Conservation (phyloP, 2,329 filamentous ascomycete species). For the Apiospora arundinis region DNA sequence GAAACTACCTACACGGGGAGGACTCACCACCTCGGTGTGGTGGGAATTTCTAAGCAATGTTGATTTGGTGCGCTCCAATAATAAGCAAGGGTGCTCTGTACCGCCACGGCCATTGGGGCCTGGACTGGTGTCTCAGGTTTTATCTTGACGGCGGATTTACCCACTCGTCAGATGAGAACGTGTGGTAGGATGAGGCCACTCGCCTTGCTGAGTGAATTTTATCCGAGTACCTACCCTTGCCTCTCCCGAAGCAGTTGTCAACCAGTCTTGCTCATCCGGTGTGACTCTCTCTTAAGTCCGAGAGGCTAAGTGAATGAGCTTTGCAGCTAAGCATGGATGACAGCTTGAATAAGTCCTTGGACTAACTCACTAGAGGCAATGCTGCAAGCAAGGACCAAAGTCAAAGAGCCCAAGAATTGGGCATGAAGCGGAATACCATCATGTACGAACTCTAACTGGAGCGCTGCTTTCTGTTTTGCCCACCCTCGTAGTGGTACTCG, state of each 20-base stretch:
- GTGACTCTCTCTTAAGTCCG: constrained; percentile 7
- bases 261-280: constrained; percentile 2
- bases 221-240: not conserved
- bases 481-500: not conserved
- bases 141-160: not conserved
- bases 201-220: not conserved
- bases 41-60: constrained; percentile 18
- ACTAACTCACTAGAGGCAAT: constrained; percentile 1
- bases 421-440: constrained; percentile 2
- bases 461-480: not conserved
- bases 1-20: not conserved
- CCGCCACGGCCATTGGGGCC: constrained; percentile 1
- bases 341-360: constrained; percentile 11
- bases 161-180: constrained; percentile 13
- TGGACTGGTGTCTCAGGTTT: constrained; percentile 16
- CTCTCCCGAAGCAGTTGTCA: not conserved
- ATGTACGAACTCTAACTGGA: constrained; percentile 13
- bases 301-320: constrained; percentile 1
- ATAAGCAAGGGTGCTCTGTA: not conserved
- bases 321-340: constrained; percentile 10
- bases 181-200: constrained; percentile 17
- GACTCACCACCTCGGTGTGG: not conserved
- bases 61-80: not conserved
- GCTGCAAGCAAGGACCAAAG: not conserved
- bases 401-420: constrained; percentile 10